Base-by-base conservation (phyloP, 2,329 filamentous ascomycete species). In the Fusarium falciforme region DNA sequence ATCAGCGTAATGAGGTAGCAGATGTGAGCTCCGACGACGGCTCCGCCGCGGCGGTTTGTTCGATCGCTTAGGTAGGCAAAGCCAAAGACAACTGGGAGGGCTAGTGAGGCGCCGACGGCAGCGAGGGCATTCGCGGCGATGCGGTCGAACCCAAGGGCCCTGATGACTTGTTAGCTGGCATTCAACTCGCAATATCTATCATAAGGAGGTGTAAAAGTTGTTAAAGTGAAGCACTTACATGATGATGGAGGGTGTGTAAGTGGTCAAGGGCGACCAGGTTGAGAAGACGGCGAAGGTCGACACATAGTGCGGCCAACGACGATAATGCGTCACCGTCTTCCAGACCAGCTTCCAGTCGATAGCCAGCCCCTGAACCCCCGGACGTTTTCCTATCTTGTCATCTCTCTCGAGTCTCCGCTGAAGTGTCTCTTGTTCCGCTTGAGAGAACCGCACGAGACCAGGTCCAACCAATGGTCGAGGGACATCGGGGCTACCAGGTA, bases 191-290 rank as follows among this genome's bases (percentile, higher is more conserved):
- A 17, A 47, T 5, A 16, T 47, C 4, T 16, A 25, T 5, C 22
- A 10, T 16, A 10, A 17, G 2, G 5, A 6, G 9, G 11, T 10
- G 14, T 10, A 11, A 16, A 5, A 16, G 31, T 10, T n/a, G 6
- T 17, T 12, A 4, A 57, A 57, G 14, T 25, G 8, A 16, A 16
- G 11, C 11, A 61, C 74, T 75, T 62, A 83, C 82, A 84, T 79
- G 47, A 84, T 83, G 66, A 87, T 85, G 4, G 83, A 83, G 0
- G 86, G 87, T 0, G 86, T 88, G 68, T 88, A 89, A 0, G 86
- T 88, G 1, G 85, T 88, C 11, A 88, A 75, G 0, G 87, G 85
- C 10, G 85, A 85, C 86, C 87, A 89, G 0, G 87, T 88, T 1
- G 86, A 85, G 67, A 89, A 89, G 6, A 87, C 86, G 20, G 82